Evolutionary conservation across 768 basidiomycete species (phyloP).

Genomic region (Phaeotremella skinneri): DNA sequence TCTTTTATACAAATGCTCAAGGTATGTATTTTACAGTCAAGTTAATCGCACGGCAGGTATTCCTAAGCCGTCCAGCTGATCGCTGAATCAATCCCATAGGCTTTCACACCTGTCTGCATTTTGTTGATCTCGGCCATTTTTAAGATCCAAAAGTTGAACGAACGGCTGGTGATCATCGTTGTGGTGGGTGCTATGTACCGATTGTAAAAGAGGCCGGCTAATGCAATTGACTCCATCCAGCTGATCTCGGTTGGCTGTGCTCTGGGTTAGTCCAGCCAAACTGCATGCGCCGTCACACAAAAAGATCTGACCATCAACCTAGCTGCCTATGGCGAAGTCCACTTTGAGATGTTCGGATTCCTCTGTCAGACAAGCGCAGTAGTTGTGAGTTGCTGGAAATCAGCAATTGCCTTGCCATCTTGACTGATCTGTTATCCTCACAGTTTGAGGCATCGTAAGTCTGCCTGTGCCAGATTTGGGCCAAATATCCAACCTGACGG

Average conservation of each 20-base stretch:
- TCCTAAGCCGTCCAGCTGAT: too few species aligned
- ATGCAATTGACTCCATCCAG: slow-evolving; percentile 4
- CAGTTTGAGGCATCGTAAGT: slow-evolving; percentile 41
- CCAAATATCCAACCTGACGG: slow-evolving; percentile 2
- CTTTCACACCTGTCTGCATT: slow-evolving; percentile 59
- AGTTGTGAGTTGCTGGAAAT: slow-evolving; percentile 58
- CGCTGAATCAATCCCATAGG: slow-evolving; percentile 59
- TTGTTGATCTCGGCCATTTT: slow-evolving; percentile 43
- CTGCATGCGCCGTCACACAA: neutral
- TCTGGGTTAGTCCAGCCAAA: slow-evolving; percentile 27
- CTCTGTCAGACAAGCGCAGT: slow-evolving; percentile 83
- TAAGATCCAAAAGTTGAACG: slow-evolving; percentile 37
- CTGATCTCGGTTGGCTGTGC: slow-evolving; percentile 81
- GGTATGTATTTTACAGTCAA: slow-evolving; percentile 53
- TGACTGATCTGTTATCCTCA: slow-evolving; percentile 18
- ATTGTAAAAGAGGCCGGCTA: neutral
- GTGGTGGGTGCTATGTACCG: slow-evolving; percentile 16
- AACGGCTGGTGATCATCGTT: slow-evolving; percentile 36
- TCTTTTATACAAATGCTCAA: slow-evolving; percentile 60
- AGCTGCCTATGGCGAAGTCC: slow-evolving; percentile 82
- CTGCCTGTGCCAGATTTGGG: neutral
- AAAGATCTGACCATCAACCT: slow-evolving; percentile 51
- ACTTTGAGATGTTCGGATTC: slow-evolving; percentile 84
- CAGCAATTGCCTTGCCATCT: neutral
- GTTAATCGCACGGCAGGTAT: neutral